Evolutionary conservation across 148 eudicot genomes (phyloP).

Genomic region (Rhododendron vialii): DNA sequence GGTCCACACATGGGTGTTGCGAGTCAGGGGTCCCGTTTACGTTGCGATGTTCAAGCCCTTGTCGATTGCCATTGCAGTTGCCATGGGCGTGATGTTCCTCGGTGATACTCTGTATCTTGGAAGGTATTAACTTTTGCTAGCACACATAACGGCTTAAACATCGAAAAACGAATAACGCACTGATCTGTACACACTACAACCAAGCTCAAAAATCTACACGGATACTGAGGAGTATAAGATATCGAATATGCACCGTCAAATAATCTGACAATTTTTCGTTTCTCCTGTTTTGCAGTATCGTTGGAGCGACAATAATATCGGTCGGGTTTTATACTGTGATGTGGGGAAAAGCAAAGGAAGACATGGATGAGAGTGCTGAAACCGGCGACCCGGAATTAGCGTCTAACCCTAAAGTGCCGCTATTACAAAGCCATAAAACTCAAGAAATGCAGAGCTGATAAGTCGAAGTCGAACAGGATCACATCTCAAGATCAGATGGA

Average conservation of each 20-base stretch:
- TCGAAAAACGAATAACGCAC: neutral
- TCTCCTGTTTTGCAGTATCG: constrained; percentile 27
- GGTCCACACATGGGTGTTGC: constrained; percentile 55
- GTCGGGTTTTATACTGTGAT: constrained; percentile 54
- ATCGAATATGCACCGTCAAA: neutral
- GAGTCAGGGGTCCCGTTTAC: constrained; percentile 64
- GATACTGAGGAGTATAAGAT: neutral
- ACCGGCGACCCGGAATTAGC: constrained; percentile 24
- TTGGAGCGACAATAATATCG: constrained; percentile 46
- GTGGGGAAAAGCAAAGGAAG: constrained; percentile 61
- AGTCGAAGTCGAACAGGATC: neutral
- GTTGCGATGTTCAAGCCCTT: constrained; percentile 83
- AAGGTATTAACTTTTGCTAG: constrained; percentile 38
- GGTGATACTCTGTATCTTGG: constrained; percentile 68
- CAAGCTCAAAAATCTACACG: neutral
- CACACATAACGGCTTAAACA: neutral
- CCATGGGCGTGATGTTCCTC: constrained; percentile 64
- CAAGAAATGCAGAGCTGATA: neutral
- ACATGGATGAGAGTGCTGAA: constrained; percentile 18
- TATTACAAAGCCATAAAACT: constrained; percentile 23
- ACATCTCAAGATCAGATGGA: neutral
- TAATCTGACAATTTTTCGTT: neutral
- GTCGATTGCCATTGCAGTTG: constrained; percentile 69
- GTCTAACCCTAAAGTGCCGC: constrained; percentile 23
- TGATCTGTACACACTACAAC: neutral